Percentiles rank a stretch among this genome's conserved stretches.
Evolutionary conservation across 768 basidiomycete species (phyloP).

Genomic region (Kwoniella pini): DNA sequence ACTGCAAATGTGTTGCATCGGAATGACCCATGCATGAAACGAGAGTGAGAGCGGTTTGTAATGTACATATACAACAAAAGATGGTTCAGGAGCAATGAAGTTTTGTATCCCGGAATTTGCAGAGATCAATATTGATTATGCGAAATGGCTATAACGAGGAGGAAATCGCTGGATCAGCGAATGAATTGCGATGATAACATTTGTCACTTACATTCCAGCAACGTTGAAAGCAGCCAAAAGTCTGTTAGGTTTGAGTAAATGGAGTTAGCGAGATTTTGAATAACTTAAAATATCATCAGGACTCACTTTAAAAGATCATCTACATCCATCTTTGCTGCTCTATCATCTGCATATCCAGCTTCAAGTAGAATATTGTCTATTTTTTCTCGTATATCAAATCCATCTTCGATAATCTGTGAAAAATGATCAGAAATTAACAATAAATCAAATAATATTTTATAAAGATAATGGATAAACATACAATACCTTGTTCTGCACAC

Average conservation of each 20-base stretch:
- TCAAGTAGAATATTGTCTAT: conserved; percentile 73
- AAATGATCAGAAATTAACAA: neutral
- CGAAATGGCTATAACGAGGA: no score
- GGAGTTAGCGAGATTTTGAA: neutral
- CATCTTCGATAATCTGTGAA: conserved; percentile 68
- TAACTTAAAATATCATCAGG: no score
- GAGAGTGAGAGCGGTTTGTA: no score
- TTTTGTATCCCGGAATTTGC: no score
- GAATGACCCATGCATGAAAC: no score
- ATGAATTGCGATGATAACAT: no score
- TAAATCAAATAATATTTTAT: neutral
- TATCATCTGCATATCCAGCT: conserved; percentile 70
- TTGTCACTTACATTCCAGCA: conserved; percentile 49
- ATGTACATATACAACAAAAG: no score
- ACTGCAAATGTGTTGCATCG: no score
- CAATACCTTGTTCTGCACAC: conserved; percentile 69
- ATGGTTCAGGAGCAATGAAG: no score
- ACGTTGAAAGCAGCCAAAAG: conserved; percentile 52
- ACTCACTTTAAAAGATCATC: conserved; percentile 85
- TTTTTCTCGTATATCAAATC: conserved; percentile 66
- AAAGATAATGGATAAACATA: conserved; percentile 32
- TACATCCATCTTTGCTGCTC: conserved; percentile 90
- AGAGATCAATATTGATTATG: no score
- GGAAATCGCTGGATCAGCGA: no score
- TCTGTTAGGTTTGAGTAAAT: no score